Conservation (phyloP, 306 rosid species). For the Clitoria ternatea region DNA sequence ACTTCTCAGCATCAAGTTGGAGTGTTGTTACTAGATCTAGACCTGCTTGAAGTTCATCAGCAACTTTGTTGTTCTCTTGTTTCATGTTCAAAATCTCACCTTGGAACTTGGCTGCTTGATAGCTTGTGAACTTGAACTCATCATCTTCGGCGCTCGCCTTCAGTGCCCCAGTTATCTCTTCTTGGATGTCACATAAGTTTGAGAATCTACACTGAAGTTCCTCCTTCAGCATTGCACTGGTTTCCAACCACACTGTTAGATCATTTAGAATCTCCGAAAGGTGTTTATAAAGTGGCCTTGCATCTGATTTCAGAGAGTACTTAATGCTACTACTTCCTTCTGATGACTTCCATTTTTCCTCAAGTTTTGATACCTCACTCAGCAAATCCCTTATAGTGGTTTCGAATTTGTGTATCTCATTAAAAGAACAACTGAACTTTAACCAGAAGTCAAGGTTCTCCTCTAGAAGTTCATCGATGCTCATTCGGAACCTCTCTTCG, state of each 20-base stretch:
- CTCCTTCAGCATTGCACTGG: slow-evolving; percentile 45
- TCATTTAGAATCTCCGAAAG: slow-evolving; percentile 65
- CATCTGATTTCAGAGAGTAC: slow-evolving; percentile 63
- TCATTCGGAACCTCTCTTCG: slow-evolving; percentile 58
- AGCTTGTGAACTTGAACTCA: slow-evolving; percentile 72
- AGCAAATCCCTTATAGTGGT: slow-evolving; percentile 53
- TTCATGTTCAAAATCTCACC: slow-evolving; percentile 92
- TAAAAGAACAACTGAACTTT: slow-evolving; percentile 61
- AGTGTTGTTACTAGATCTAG: slow-evolving; percentile 58
- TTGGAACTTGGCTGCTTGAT: slow-evolving; percentile 92
- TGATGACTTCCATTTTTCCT: slow-evolving; percentile 37
- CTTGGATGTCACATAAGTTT: slow-evolving; percentile 73
- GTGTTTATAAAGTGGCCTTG: slow-evolving; percentile 70
- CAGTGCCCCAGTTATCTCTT: slow-evolving; percentile 64
- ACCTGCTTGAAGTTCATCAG: slow-evolving; percentile 73
- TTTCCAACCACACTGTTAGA: slow-evolving; percentile 60
- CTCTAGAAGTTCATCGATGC: slow-evolving; percentile 72
- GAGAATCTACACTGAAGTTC: slow-evolving; percentile 66
- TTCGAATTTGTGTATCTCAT: slow-evolving; percentile 53
- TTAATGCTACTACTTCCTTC: slow-evolving; percentile 43
- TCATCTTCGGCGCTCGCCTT: slow-evolving; percentile 76
- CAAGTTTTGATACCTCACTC: slow-evolving; percentile 43
- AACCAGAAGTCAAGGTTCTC: slow-evolving; percentile 84
- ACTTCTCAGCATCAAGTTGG: slow-evolving; percentile 55
- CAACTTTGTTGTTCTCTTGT: slow-evolving; percentile 82